phyloP scores from a whole-genome alignment of 371 early-diverging fungal species.

The Actinomortierella wolfii region DNA sequence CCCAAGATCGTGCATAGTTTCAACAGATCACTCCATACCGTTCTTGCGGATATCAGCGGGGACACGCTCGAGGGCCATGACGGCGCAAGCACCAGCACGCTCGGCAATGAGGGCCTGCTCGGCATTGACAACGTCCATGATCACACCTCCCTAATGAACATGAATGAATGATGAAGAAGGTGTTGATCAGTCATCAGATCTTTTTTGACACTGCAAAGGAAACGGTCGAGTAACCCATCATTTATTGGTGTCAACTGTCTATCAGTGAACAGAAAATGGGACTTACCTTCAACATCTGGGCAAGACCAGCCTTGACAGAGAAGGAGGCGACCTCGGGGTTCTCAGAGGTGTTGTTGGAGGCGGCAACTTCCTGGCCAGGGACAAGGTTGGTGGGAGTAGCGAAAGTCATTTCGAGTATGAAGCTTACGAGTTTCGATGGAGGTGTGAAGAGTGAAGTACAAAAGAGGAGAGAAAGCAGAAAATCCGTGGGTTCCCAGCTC shows the following conservation, averaged over 20 bases:
- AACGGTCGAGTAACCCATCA: too few species aligned
- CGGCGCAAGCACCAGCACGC: constrained; percentile 97
- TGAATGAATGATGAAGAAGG: not conserved
- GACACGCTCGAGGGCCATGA: constrained; percentile 98
- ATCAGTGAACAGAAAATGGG: not conserved
- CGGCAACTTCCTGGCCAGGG: constrained; percentile 49
- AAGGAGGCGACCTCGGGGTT: constrained; percentile 53
- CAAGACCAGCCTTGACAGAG: constrained; percentile 92
- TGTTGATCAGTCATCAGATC: too few species aligned
- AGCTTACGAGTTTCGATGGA: too few species aligned
- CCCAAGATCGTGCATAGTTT: not conserved
- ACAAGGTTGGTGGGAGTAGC: constrained; percentile 73
- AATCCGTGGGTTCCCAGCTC: too few species aligned
- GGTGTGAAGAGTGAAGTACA: too few species aligned
- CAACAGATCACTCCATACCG: constrained; percentile 58
- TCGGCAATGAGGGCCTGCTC: constrained; percentile 98
- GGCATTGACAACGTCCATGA: constrained; percentile 97
- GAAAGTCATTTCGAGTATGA: constrained; percentile 43
- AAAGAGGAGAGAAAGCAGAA: too few species aligned
- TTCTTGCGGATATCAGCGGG: constrained; percentile 98
- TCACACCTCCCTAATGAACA: constrained; percentile 87
- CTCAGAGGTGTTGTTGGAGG: constrained; percentile 48
- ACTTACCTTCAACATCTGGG: constrained; percentile 95
- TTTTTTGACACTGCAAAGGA: not conserved
- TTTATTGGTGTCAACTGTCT: not conserved